Evolutionary conservation across 169 alveolate genomes (phyloP).

Genomic region (Plasmodium adleri): DNA sequence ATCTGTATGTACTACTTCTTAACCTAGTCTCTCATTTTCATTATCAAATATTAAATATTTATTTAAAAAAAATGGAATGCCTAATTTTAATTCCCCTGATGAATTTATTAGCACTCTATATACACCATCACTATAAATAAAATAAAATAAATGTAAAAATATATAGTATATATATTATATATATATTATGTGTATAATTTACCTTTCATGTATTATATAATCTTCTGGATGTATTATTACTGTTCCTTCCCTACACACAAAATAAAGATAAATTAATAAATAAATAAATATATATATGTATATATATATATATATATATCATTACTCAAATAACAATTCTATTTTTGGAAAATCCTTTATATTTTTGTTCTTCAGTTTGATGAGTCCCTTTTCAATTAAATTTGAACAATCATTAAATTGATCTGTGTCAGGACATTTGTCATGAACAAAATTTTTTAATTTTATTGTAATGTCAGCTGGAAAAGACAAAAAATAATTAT

Average conservation of each 20-base stretch:
- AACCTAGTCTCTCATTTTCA: constrained; percentile 43
- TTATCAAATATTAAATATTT: constrained; percentile 59
- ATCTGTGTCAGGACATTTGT: constrained; percentile 5
- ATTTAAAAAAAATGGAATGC: constrained; percentile 51
- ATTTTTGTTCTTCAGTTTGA: constrained; percentile 2
- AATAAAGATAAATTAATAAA: background rate
- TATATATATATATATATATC: background rate
- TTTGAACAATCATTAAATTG: constrained; percentile 24
- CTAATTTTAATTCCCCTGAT: constrained; percentile 7
- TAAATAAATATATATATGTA: background rate
- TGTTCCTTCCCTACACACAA: constrained; percentile 14
- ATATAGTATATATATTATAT: background rate
- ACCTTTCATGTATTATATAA: constrained; percentile 64
- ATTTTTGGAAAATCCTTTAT: constrained; percentile 19
- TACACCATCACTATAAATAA: constrained; percentile 22
- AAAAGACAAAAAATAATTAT: constrained; percentile 36
- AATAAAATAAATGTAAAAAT: background rate
- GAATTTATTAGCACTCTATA: constrained; percentile 47
- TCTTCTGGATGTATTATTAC: constrained; percentile 32
- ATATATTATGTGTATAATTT: background rate
- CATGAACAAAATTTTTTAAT: constrained; percentile 12
- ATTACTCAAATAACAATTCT: constrained; percentile 31
- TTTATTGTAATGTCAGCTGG: constrained; percentile 37
- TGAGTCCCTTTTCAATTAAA: constrained; percentile 11
- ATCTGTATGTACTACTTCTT: background rate